Evolutionary conservation across 108 stramenopile genomes (phyloP).

Genomic region (Nannochloropsis granulata): DNA sequence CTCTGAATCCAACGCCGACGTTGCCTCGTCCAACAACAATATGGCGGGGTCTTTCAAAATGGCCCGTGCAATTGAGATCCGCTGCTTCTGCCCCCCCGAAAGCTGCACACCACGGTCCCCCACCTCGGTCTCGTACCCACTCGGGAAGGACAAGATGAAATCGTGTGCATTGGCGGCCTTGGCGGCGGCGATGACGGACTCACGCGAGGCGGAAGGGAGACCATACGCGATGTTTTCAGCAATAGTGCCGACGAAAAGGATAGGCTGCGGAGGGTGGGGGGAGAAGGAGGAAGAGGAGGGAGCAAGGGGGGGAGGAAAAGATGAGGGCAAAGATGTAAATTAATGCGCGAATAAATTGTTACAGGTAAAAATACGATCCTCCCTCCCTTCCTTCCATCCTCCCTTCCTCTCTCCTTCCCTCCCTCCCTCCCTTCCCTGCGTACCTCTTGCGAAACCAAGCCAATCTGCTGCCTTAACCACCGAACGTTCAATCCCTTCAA

Average conservation of each 20-base stretch:
- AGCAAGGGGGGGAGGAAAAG: background rate
- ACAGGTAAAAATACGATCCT: too few relatives aligned
- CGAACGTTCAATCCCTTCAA: constrained; percentile 54
- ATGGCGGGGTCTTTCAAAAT: constrained; percentile 82
- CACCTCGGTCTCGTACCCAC: constrained; percentile 83
- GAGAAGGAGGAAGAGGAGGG: background rate
- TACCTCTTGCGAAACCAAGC: constrained; percentile 76
- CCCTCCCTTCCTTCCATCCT: too few relatives aligned
- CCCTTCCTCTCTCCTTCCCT: too few relatives aligned
- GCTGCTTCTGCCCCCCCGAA: constrained; percentile 55
- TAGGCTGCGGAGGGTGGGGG: background rate
- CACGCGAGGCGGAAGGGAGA: background rate
- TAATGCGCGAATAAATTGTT: background rate
- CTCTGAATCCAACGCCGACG: constrained; percentile 53
- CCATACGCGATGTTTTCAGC: constrained; percentile 7
- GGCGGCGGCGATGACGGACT: constrained; percentile 19
- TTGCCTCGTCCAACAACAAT: constrained; percentile 63
- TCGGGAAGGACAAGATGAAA: constrained; percentile 54
- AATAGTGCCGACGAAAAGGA: background rate
- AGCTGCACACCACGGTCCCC: constrained; percentile 92
- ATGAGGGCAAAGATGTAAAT: constrained; percentile 31
- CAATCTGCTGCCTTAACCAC: constrained; percentile 58
- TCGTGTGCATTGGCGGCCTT: constrained; percentile 25
- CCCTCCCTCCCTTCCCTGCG: too few relatives aligned
- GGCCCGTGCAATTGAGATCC: constrained; percentile 62